Evolutionary conservation across 805 yeast genomes (phyloP), one percentile per base, ranked within the genome.

Genomic region (Saccharomycopsis selenospora): DNA sequence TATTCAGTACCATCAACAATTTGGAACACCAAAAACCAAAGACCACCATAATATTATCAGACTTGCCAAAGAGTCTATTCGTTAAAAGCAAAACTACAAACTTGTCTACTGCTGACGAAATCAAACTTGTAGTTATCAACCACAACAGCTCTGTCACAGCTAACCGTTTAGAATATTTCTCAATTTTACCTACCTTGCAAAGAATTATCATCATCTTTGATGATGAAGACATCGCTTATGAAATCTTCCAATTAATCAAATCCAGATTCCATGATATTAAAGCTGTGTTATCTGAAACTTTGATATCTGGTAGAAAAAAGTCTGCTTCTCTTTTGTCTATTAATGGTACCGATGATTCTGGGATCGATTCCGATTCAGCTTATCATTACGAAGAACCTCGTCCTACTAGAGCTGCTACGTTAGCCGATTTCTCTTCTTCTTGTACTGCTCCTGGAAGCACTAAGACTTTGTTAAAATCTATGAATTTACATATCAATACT

Each of bases 31-130:
- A 41, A 5, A 48, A 20, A 33, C 54, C 54, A 27, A 38, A 30
- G 29, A 42, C 54, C 29, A 50, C 54, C 3, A 47, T 50, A 13
- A 50, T 50, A 26, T 18, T 50, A 17, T 17, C 29, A 4, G 51
- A 44, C 17, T 24, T 50, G 28, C 49, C 53, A 3, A 23, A 36
- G 14, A 13, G 28, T 6, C 36, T 46, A 14, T 49, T 47, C 30
- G 20, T 29, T 30, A 44, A 47, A 22, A 46, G 17, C 25, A 38
- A 18, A 25, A 18, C 41, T 11, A 36, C 45, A 23, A 43, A 40
- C 18, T 18, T 50, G 2, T 43, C 51, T 4, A 4, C 33, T 3
- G 54, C 51, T 18, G 54, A 50, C 17, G 54, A 50, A 27, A 27
- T 50, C 51, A 50, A 50, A 26, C 17, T 50, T 17, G 13, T 28